These are phyloP conservation scores for Phoenix dactylifera DNA, from an alignment of 176 grass and related monocot genomes.

Conservation along the genomic window DNA sequence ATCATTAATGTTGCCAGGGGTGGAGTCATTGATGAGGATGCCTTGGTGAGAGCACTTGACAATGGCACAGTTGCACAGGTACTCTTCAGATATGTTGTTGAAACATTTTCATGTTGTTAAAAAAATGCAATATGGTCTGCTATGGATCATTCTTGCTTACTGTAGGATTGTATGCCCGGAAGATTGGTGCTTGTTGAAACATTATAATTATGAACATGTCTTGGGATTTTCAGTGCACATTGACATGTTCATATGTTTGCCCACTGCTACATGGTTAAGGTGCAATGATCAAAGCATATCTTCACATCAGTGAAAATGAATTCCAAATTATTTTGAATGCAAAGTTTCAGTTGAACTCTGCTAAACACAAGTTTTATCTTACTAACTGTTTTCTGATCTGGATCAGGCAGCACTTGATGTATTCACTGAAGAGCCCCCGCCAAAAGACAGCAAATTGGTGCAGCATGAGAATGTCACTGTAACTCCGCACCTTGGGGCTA, in stretches of 20 bases:
- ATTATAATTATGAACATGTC: too few relatives aligned
- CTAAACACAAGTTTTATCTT: background rate
- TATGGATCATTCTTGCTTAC: too few relatives aligned
- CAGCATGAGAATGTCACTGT: slow-evolving; percentile 85
- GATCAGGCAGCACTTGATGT: slow-evolving; percentile 90
- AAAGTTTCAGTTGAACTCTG: too few relatives aligned
- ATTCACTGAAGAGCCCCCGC: slow-evolving; percentile 72
- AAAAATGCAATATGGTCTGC: too few relatives aligned
- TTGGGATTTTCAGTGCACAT: too few relatives aligned
- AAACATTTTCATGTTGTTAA: background rate
- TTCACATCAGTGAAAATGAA: too few relatives aligned
- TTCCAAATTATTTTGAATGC: too few relatives aligned
- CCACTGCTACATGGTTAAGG: too few relatives aligned
- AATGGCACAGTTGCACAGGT: slow-evolving; percentile 80
- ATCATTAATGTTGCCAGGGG: slow-evolving; percentile 94
- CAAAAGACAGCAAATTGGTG: slow-evolving; percentile 59
- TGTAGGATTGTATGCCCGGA: too few relatives aligned
- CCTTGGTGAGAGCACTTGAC: slow-evolving; percentile 73
- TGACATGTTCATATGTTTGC: too few relatives aligned
- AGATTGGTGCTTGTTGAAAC: too few relatives aligned
- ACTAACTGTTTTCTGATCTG: slow-evolving; percentile 22
- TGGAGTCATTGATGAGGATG: slow-evolving; percentile 85
- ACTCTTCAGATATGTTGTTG: slow-evolving; percentile 20
- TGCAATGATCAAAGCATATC: too few relatives aligned
- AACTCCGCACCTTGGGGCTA: slow-evolving; percentile 86